Conservation (phyloP, 192 early-diverging fungal species). For the Umbelopsis vinacea region DNA sequence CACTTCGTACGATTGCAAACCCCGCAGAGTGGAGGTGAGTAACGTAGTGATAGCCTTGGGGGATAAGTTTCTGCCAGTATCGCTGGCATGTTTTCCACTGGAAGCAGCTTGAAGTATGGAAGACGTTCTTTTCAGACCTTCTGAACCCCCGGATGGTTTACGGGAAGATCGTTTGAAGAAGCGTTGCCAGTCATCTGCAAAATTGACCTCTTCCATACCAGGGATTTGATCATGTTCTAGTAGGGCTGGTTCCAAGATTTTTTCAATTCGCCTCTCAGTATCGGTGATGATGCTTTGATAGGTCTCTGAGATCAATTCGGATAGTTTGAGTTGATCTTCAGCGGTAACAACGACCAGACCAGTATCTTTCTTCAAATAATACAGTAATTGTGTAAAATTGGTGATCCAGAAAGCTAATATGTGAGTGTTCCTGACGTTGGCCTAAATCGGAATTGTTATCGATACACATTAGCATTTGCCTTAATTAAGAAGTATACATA, state of each 20-base stretch:
- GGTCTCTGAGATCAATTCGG: conserved; percentile 80
- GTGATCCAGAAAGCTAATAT: conserved; percentile 83
- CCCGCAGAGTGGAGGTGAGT: conserved; percentile 66
- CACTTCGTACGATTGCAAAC: conserved; percentile 73
- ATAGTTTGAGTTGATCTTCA: conserved; percentile 76
- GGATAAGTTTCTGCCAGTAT: conserved; percentile 33
- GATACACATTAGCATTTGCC: background rate
- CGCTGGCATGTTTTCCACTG: conserved; percentile 3
- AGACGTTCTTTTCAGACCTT: conserved; percentile 17
- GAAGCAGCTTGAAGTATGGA: background rate
- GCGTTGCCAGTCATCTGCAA: conserved; percentile 61
- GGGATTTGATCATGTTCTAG: conserved; percentile 73
- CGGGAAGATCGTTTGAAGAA: conserved; percentile 50
- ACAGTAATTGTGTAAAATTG: conserved; percentile 81
- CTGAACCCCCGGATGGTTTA: conserved; percentile 28
- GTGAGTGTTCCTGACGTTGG: conserved; percentile 57
- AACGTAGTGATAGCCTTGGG: conserved; percentile 77
- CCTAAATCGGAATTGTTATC: conserved; percentile 31
- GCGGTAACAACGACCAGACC: conserved; percentile 71
- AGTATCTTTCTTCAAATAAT: conserved; percentile 87
- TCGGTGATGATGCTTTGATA: conserved; percentile 68
- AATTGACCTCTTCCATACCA: conserved; percentile 63
- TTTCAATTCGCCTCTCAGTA: conserved; percentile 67
- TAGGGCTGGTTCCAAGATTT: conserved; percentile 67
- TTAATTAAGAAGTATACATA: conserved; percentile 12